Evolutionary conservation across 306 rosid genomes (phyloP), one percentile per base, ranked within the genome.

Genomic region (Cercis canadensis): DNA sequence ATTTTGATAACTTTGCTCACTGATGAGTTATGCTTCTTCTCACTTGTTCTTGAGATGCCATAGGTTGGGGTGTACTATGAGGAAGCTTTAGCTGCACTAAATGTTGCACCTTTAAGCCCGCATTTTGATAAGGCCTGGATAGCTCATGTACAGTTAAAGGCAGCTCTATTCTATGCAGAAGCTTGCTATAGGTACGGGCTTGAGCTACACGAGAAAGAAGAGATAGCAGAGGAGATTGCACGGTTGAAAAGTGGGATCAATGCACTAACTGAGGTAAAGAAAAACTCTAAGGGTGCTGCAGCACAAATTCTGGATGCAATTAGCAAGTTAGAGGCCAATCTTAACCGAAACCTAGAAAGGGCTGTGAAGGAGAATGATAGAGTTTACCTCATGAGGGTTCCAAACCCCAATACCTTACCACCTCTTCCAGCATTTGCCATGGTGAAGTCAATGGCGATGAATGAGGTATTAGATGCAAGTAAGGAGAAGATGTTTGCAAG

Each of bases 311-410:
- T 91, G 62, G 99, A 94, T 19, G 97, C 96, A 32, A 83, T 91
- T 65, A 76, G 46, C 80, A 94, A 85, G 84, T 82, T 91, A 59
- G 99, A 94, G 82, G 87, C 76, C 52, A 87, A 82, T 82, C 82
- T 94, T 57, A 91, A 89, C 58, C 89, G 88, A 46, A 94, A 91
- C 72, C 80, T 94, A 62, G 96, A 94, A 89, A 90, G 96, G 83
- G 96, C 99, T 56, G 62, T 94, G 59, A 94, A 94, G 87, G 99
- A 94, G 85, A 94, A 94, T 52, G 99, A 94, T 59, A 83, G 99
- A 76, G 97, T 94, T 81, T 94, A 94, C 77, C 92, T 94, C 74
- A 89, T 89, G 96, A 87, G 97, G 83, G 90, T 94, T 83, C 99
- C 99, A 78, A 76, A 90, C 5, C 75, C 77, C 9, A 77, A 87